phyloP scores from a whole-genome alignment of 2,329 filamentous ascomycete genomes.

The Stachybotrys chlorohalonatus region DNA sequence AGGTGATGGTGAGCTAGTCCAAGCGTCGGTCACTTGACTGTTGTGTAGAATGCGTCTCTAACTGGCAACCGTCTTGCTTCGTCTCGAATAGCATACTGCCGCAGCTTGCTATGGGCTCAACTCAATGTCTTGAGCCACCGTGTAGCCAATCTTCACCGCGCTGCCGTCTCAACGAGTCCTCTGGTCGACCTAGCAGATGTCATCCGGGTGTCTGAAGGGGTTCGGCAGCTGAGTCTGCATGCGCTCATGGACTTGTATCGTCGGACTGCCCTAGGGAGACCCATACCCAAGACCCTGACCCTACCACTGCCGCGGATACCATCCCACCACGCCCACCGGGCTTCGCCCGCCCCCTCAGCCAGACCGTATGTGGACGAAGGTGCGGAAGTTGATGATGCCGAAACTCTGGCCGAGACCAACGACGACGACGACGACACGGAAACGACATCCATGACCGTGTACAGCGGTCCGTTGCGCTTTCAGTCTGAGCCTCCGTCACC shows the following conservation, averaged over 20 bases:
- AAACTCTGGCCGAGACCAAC: neutral
- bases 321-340: neutral
- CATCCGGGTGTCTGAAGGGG: constrained; percentile 23
- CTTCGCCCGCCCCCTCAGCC: neutral
- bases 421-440: constrained; percentile 12
- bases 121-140: constrained; percentile 15
- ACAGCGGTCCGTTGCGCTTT: constrained; percentile 13
- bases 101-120: constrained; percentile 16
- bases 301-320: constrained; percentile 8
- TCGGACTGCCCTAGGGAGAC: constrained; percentile 19
- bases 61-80: neutral
- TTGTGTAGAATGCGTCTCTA: neutral
- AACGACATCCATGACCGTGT: constrained; percentile 12
- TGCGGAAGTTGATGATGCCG: neutral
- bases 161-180: constrained; percentile 8
- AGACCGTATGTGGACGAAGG: neutral
- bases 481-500: constrained; percentile 21
- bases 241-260: constrained; percentile 26
- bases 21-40: neutral
- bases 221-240: constrained; percentile 18
- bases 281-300: constrained; percentile 17
- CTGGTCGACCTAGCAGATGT: constrained; percentile 23
- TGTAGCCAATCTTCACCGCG: constrained; percentile 15
- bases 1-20: constrained; percentile 22
- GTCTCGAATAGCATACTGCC: constrained; percentile 8